phyloP scores from a whole-genome alignment of 805 yeast genomes.

The Ogataea nitratoaversa region DNA sequence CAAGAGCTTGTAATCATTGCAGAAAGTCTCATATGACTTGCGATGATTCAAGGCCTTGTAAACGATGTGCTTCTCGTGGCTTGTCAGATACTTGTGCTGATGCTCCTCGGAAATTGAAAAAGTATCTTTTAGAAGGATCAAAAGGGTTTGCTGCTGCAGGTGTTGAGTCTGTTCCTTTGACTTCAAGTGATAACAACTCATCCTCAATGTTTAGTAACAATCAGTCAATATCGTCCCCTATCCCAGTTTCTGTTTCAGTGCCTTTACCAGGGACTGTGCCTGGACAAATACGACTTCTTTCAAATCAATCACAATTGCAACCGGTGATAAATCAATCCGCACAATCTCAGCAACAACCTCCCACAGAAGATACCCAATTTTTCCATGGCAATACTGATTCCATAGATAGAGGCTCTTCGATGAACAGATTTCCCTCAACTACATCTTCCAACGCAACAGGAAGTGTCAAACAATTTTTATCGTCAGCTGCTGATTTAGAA shows the following conservation, averaged over 20 bases:
- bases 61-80: conserved; percentile 69
- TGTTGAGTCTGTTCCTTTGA: background rate
- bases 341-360: background rate
- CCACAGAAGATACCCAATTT: background rate
- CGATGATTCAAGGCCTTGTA: conserved; percentile 62
- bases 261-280: background rate
- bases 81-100: conserved; percentile 71
- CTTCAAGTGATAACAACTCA: background rate
- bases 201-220: background rate
- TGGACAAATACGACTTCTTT: background rate
- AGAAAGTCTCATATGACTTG: conserved; percentile 91
- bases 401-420: background rate
- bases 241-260: background rate
- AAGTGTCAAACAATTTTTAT: conserved; percentile 41
- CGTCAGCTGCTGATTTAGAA: conserved; percentile 70
- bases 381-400: background rate
- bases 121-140: conserved; percentile 56
- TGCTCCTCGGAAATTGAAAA: conserved; percentile 84
- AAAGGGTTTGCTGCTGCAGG: background rate
- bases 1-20: conserved; percentile 88
- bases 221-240: background rate
- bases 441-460: background rate
- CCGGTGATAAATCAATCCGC: background rate
- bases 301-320: no score
- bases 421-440: background rate